phyloP scores from a whole-genome alignment of 768 basidiomycete species.

The Fistulinella prunicolor region DNA sequence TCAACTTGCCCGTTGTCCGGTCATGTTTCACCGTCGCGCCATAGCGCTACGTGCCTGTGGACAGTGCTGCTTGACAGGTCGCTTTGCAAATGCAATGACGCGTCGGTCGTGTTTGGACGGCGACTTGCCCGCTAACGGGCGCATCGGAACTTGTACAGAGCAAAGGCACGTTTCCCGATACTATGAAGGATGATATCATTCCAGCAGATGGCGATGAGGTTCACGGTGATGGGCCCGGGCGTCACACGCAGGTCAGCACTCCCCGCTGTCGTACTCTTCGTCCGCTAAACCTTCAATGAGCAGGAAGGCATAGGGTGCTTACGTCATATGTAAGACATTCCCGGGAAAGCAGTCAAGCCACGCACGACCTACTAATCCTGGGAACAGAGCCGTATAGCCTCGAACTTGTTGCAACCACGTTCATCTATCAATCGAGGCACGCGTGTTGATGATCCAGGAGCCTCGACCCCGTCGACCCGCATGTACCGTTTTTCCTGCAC shows the following conservation, averaged over 20 bases:
- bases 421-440: too few species aligned
- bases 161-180: too few species aligned
- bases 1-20: background rate
- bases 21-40: background rate
- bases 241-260: slow-evolving; percentile 14
- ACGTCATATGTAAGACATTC: background rate
- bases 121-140: background rate
- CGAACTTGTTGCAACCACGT: background rate
- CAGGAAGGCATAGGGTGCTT: background rate
- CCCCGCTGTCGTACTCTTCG: background rate
- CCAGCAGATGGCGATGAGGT: background rate
- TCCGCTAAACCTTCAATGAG: background rate
- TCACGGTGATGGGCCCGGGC: background rate
- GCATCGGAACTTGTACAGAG: background rate
- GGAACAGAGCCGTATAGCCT: too few species aligned
- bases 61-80: background rate
- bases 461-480: background rate
- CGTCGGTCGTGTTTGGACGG: background rate
- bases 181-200: background rate
- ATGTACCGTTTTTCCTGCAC: background rate
- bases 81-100: background rate
- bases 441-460: too few species aligned
- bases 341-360: too few species aligned
- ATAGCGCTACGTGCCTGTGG: background rate
- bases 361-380: too few species aligned